Base-by-base conservation (phyloP, 768 basidiomycete genomes). In the Calvatia gigantea region DNA sequence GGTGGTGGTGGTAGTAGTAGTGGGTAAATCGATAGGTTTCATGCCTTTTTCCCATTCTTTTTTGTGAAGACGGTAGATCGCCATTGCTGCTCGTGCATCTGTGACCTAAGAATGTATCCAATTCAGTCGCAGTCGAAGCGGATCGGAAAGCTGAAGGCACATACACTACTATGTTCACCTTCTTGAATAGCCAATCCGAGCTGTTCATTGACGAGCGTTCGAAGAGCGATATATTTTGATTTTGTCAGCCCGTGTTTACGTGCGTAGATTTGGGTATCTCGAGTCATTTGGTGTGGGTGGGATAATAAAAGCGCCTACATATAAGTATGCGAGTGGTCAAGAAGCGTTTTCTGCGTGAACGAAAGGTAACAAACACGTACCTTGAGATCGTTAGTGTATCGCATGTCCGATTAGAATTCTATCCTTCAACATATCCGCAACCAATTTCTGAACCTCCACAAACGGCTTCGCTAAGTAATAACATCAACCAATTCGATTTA, bases 21-120 rank as follows among this genome's bases (percentile, higher is more conserved):
- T 60, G 19, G 45, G 49, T 12, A 35, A 57, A 27, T 57, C 17
- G 53, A 60, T 14, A 58, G 57, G 17, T 56, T 61, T 53, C 42
- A 27, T 45, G 12, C 41, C 44, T 55, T 76, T 76, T 61, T 98
- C 95, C 92, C 92, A 98, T 44, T 83, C 78, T 49, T 83, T 84
- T 61, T 89, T 86, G 68, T 94, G 80, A 15, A 95, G 65, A 6
- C 94, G 80, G 68, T 89, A 98, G 35, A 98, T 75, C 0, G 93
- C 95, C 93, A 99, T 97, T 0, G 94, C 91, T 0, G 95, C 96
- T 49, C 95, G 81, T 0, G 95, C 94, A 67, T 98, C 95, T 15
- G 83, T 90, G 4, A 98, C 86, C 95, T 97, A 1, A 35, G 31
- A 28, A 35, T 41, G 57, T 11, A 43, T n/a, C n/a, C n/a, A n/a